Percentiles rank a stretch among this genome's conserved stretches.
These are phyloP conservation scores for Saccharomyces hybrid DNA, from an alignment of 1,139 yeast genomes.

Conservation along the genomic window DNA sequence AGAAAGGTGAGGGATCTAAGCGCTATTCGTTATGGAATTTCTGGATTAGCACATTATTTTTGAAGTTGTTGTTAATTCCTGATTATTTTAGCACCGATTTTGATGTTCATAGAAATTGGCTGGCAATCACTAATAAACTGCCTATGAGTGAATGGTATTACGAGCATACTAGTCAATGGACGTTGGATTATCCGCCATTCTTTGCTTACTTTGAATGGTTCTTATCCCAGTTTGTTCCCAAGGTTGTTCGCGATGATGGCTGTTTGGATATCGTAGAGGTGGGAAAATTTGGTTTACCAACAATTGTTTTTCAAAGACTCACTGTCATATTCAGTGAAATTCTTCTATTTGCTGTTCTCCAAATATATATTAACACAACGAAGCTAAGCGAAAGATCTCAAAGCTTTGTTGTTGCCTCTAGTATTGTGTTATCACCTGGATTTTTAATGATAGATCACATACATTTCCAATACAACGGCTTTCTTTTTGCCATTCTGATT, in stretches of 20 bases:
- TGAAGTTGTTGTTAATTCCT: conserved; percentile 42
- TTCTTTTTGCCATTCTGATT: conserved; percentile 78
- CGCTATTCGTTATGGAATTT: conserved; percentile 52
- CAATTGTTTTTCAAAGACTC: conserved; percentile 69
- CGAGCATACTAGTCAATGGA: conserved; percentile 86
- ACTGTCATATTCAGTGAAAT: conserved; percentile 77
- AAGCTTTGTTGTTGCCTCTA: conserved; percentile 70
- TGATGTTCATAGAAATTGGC: conserved; percentile 96
- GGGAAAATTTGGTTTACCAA: conserved; percentile 69
- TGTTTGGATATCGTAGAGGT: conserved; percentile 61
- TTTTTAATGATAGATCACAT: conserved; percentile 81
- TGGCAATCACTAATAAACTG: conserved; percentile 75
- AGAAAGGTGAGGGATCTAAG: conserved; percentile 12
- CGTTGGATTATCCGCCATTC: conserved; percentile 94
- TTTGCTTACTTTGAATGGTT: conserved; percentile 92
- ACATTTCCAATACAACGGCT: conserved; percentile 91
- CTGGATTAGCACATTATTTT: conserved; percentile 52
- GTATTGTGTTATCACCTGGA: conserved; percentile 84
- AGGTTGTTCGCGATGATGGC: conserved; percentile 58
- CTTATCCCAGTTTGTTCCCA: conserved; percentile 65
- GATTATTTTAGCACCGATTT: conserved; percentile 60
- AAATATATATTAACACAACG: conserved; percentile 58
- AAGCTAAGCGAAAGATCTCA: conserved; percentile 33
- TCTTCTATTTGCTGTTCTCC: conserved; percentile 60
- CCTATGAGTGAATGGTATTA: conserved; percentile 78